Base-by-base conservation (phyloP, 768 basidiomycete species). In the Daedaleopsis nitida region DNA sequence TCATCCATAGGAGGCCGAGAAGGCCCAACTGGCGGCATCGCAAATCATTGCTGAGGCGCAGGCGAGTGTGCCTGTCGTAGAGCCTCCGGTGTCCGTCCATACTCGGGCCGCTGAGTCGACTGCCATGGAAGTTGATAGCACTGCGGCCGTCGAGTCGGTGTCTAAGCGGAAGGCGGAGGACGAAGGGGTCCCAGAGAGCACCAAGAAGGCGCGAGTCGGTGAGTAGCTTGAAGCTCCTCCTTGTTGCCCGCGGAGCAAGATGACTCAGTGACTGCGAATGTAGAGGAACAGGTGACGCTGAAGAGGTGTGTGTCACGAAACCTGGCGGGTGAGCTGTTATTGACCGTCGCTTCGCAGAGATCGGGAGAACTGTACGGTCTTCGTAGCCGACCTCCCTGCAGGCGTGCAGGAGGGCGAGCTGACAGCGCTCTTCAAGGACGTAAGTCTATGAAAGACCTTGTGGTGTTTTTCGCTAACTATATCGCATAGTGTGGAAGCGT, bases 351-450 rank as follows among this genome's bases (percentile, higher is more conserved):
- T 42, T 48, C 17, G 13, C 49, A 96, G 96, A 65, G 97, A 99
- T 75, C 93, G 97, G 49, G 97, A 99, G 77, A 92, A 98, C 67
- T 86, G 88, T 32, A 96, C 94, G 0, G 89, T 98, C 5, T 92
- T 98, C 60, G 89, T 97, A 14, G 83, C 87, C 3, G 86, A 90
- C 48, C 75, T 97, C 11, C 84, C 86, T 0, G 47, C 73, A 17
- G 80, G 76, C 12, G 79, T 81, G 11, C 78, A 78, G 0, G 88
- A 94, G 56, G 83, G 83, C 5, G 89, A 91, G 24, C 72, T 99
- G n/a, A 76, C 68, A 27, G 69, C 75, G 2, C 78, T 96, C 7
- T 98, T 99, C 79, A 88, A 88, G 75, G 95, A 97, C 65, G 96
- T 97, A 62, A 58, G 86, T 75, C 27, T 42, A 21, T 19, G 21